Evolutionary conservation across 164 flowering plant genomes (phyloP).

Genomic region (Malania oleifera): DNA sequence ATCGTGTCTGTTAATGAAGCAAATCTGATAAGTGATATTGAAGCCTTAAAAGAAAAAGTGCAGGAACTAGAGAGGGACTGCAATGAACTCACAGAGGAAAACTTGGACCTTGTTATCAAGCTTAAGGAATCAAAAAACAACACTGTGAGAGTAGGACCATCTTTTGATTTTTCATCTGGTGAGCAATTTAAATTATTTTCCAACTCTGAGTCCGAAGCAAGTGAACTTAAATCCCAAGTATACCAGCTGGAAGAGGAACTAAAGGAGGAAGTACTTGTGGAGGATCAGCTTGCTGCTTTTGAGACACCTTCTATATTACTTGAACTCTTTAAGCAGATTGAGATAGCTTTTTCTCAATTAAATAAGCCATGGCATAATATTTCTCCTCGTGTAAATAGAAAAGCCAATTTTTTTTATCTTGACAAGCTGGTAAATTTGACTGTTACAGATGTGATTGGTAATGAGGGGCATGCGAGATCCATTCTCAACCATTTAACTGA

Average conservation of each 20-base stretch:
- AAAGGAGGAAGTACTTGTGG: slow-evolving; percentile 19
- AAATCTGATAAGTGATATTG: slow-evolving; percentile 30
- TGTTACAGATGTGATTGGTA: slow-evolving; percentile 13
- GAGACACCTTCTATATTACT: slow-evolving; percentile 20
- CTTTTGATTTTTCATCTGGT: slow-evolving; percentile 7
- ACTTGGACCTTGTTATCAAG: slow-evolving; percentile 44
- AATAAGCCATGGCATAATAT: slow-evolving; percentile 24
- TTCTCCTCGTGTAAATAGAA: slow-evolving; percentile 10
- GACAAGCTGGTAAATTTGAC: slow-evolving; percentile 14
- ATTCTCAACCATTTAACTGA: slow-evolving; percentile 23
- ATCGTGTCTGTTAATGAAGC: slow-evolving; percentile 9
- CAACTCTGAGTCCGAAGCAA: slow-evolving; percentile 23
- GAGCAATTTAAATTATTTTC: slow-evolving; percentile 5
- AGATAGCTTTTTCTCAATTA: slow-evolving; percentile 26
- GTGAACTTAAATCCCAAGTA: slow-evolving; percentile 22
- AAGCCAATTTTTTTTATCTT: slow-evolving; percentile 9
- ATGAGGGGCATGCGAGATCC: slow-evolving; percentile 23
- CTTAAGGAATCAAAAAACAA: slow-evolving; percentile 33
- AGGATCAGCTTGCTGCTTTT: slow-evolving; percentile 13
- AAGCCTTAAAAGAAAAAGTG: slow-evolving; percentile 33
- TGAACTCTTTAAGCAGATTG: slow-evolving; percentile 32
- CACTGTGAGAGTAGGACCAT: slow-evolving; percentile 1
- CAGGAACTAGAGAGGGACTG: slow-evolving; percentile 57
- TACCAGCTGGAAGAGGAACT: slow-evolving; percentile 24
- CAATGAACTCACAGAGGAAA: slow-evolving; percentile 58